Evolutionary conservation across 805 yeast species (phyloP), one percentile per base, ranked within the genome.

Genomic region (Candida fluviatilis): DNA sequence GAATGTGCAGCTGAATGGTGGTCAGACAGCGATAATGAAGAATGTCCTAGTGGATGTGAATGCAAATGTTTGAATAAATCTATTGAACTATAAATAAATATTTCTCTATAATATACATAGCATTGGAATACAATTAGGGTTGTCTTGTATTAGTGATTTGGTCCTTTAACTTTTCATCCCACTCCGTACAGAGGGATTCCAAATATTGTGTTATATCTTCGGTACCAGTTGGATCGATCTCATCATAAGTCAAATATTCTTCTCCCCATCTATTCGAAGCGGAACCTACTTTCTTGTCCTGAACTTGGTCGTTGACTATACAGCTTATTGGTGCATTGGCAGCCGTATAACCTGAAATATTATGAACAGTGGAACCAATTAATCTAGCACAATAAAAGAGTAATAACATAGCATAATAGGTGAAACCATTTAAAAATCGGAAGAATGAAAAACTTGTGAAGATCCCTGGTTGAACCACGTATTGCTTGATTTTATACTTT

Each of bases 381-480:
- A 73, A 68, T 47, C 98, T 75, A 7, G 96, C 95, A 5, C 89
- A 30, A 58, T 88, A 89, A 55, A 93, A 93, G 56, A 90, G 67
- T 33, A 81, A 45, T 41, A 88, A 54, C 98, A 93, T 93, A 10
- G 95, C 95, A 47, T 84, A 79, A 55, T 78, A 86, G 1, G 95
- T 82, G 58, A 90, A 69, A 4, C 84, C 61, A 55, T 88, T 89
- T 56, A 93, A 72, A 50, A 75, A 85, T 49, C 80, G 76, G 59
- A 76, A 80, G 50, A 86, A 88, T 3, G 95, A 83, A 44, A 82
- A 82, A 37, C 95, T 83, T 16, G 83, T 82, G 60, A 93, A 89
- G 18, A 93, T 86, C 13, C 99, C 99, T 0, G 99, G 99, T 43
- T 93, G 96, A 4, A 85, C 80, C 24, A 91, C 64, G 62, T 85